Percentiles rank a stretch among this genome's conserved stretches.
phyloP scores from a whole-genome alignment of 2,329 filamentous ascomycete genomes.

The Trichoderma koningii region DNA sequence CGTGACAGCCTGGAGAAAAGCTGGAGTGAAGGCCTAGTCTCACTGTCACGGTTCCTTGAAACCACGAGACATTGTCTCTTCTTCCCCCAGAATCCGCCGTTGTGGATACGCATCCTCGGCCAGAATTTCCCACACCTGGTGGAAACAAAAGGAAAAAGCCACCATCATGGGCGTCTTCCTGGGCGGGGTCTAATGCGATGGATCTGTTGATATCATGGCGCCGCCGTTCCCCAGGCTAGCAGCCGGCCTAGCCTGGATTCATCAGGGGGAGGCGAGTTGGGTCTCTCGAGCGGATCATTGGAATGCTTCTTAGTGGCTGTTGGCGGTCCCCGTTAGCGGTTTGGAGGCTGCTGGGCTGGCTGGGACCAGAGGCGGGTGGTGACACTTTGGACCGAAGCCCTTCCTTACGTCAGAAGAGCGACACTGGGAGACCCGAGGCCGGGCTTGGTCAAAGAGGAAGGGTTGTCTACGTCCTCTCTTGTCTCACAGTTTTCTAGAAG shows the following conservation, averaged over 20 bases:
- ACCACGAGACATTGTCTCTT: no score
- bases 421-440: not conserved
- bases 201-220: constrained; percentile 1
- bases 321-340: constrained; percentile 1
- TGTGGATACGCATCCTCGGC: no score
- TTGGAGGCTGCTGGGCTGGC: not conserved
- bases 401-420: constrained; percentile 20
- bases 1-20: no score
- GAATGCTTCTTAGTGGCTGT: not conserved
- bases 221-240: constrained; percentile 19
- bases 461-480: not conserved
- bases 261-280: not conserved
- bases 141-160: not conserved
- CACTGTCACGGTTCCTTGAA: no score
- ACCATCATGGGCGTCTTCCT: not conserved
- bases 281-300: not conserved
- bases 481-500: constrained; percentile 8
- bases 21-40: no score
- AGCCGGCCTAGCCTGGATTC: constrained; percentile 10
- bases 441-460: constrained; percentile 1
- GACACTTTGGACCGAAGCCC: not conserved
- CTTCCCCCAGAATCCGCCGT: no score
- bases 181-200: no score
- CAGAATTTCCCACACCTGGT: no score
- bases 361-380: not conserved